phyloP scores from a whole-genome alignment of 805 yeast species.

The Starmerella powellii region DNA sequence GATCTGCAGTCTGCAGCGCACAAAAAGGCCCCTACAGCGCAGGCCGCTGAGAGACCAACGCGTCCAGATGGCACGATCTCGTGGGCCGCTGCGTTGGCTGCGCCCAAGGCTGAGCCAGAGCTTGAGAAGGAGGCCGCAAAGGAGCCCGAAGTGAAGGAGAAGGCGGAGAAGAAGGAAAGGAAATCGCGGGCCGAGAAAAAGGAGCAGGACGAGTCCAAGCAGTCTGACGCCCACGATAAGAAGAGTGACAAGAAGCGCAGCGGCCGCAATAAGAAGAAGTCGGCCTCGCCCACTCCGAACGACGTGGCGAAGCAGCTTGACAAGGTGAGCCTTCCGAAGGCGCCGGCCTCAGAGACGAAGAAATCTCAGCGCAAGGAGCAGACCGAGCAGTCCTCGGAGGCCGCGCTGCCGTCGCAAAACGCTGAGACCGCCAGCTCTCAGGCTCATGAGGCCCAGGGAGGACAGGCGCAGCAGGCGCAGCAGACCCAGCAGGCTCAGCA shows the following conservation, averaged over 20 bases:
- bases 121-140: constrained; percentile 2
- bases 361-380: constrained; percentile 1
- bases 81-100: constrained; percentile 23
- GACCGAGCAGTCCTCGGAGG: constrained; percentile 1
- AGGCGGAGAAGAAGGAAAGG: not conserved
- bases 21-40: constrained; percentile 5
- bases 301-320: constrained; percentile 11
- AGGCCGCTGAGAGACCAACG: constrained; percentile 9
- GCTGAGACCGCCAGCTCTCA: no score
- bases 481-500: constrained; percentile 11
- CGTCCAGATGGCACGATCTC: constrained; percentile 19
- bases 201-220: not conserved
- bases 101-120: constrained; percentile 13
- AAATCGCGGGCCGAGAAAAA: not conserved
- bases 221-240: not conserved
- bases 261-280: constrained; percentile 6
- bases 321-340: constrained; percentile 14
- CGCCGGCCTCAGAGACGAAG: constrained; percentile 13
- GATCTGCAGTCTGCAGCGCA: constrained; percentile 15
- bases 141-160: not conserved
- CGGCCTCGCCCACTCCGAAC: constrained; percentile 7
- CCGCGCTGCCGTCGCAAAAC: no score
- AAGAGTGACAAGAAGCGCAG: constrained; percentile 1
- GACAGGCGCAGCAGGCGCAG: constrained; percentile 8
- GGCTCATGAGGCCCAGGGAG: no score